A percentile compares a stretch with the other conserved stretches of the same genome.
phyloP scores from a whole-genome alignment of 306 rosid species.

The Dalbergia oliveri region DNA sequence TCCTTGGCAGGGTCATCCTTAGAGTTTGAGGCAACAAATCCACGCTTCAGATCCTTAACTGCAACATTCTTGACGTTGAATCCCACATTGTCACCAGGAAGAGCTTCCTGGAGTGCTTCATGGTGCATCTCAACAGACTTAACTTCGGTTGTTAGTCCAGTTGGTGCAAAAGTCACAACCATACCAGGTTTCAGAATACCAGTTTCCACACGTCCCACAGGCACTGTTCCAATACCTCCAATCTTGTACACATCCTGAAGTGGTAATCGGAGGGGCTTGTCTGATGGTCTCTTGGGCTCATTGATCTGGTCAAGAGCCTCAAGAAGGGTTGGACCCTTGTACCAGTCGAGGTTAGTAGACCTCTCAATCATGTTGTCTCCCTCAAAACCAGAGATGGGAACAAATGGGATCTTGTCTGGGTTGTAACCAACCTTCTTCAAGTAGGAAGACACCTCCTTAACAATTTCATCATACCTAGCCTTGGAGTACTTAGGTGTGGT shows the following conservation, averaged over 20 bases:
- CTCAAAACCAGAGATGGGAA: slow-evolving; percentile 94
- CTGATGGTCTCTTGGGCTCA: slow-evolving; percentile 90
- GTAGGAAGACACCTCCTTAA: slow-evolving; percentile 93
- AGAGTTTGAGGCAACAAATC: slow-evolving; percentile 88
- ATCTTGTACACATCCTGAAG: slow-evolving; percentile 99
- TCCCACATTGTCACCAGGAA: slow-evolving; percentile 91
- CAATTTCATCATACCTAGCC: slow-evolving; percentile 88
- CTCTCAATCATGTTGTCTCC: slow-evolving; percentile 96
- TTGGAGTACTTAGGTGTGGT: slow-evolving; percentile 90
- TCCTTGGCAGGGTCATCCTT: slow-evolving; percentile 98
- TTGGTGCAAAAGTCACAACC: slow-evolving; percentile 76
- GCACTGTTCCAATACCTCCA: slow-evolving; percentile 98
- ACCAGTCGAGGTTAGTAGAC: slow-evolving; percentile 94
- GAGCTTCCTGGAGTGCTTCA: slow-evolving; percentile 81
- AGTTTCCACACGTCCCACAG: slow-evolving; percentile 91
- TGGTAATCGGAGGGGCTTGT: slow-evolving; percentile 91
- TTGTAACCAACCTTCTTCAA: slow-evolving; percentile 93
- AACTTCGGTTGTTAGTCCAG: slow-evolving; percentile 82
- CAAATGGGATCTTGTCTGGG: slow-evolving; percentile 86
- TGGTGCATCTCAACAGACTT: slow-evolving; percentile 97
- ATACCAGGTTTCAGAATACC: slow-evolving; percentile 82
- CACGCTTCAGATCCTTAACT: slow-evolving; percentile 97
- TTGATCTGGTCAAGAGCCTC: slow-evolving; percentile 81
- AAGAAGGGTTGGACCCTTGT: slow-evolving; percentile 96
- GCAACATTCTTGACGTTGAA: slow-evolving; percentile 96